A percentile compares a stretch with the other conserved stretches of the same genome.
These are phyloP conservation scores for Trichoderma sp. DNA, from an alignment of 2,329 filamentous ascomycete genomes.

Conservation along the genomic window DNA sequence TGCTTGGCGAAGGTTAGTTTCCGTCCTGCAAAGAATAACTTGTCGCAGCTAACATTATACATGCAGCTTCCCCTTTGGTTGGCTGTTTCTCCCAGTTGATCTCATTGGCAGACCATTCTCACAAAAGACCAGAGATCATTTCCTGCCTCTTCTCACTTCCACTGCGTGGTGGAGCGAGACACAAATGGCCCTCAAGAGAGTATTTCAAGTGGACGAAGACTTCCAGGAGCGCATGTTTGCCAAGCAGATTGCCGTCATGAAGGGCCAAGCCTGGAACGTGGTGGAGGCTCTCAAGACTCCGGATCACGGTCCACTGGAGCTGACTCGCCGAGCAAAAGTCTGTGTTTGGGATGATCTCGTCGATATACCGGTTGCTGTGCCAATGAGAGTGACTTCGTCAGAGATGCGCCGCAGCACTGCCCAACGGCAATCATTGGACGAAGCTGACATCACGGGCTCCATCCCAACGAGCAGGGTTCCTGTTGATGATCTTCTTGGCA, in stretches of 20 bases:
- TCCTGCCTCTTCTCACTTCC: constrained; percentile 92
- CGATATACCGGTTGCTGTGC: constrained; percentile 91
- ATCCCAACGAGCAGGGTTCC: constrained; percentile 40
- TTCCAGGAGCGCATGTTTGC: constrained; percentile 99
- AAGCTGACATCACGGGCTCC: constrained; percentile 79
- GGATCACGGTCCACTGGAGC: constrained; percentile 90
- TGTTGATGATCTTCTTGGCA: constrained; percentile 70
- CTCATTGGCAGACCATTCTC: constrained; percentile 96
- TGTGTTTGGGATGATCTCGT: constrained; percentile 98
- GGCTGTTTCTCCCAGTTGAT: constrained; percentile 95
- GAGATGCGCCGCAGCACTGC: constrained; percentile 73
- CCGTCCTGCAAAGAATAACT: background rate
- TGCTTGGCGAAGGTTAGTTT: constrained; percentile 66
- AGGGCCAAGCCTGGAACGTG: constrained; percentile 98
- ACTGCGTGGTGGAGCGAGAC: constrained; percentile 98
- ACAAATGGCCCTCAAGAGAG: constrained; percentile 78
- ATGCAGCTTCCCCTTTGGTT: constrained; percentile 94
- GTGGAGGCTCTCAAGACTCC: constrained; percentile 93
- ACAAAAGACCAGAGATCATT: constrained; percentile 89
- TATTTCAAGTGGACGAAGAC: constrained; percentile 91
- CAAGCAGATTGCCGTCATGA: constrained; percentile 98
- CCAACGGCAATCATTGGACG: constrained; percentile 61
- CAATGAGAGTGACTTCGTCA: constrained; percentile 81
- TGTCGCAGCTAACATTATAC: background rate
- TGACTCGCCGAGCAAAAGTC: constrained; percentile 86